Base-by-base conservation (phyloP, 768 basidiomycete genomes). In the Boletus edulis region DNA sequence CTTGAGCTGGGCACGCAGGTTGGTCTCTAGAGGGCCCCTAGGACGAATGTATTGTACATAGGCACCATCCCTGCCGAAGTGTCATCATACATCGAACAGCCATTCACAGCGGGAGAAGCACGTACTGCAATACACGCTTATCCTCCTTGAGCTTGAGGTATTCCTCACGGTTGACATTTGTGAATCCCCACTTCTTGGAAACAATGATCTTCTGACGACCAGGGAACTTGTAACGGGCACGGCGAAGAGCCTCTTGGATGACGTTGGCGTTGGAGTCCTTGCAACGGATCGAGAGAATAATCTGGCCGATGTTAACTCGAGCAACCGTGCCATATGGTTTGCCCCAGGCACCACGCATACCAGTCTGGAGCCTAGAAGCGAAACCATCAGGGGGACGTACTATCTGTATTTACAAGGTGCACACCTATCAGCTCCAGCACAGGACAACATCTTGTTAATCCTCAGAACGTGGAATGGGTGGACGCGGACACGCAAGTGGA, bases 401-500 rank as follows among this genome's bases (percentile, higher is more conserved):
- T n/a, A 5, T 14, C 22, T 2, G 13, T 4, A 27, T 18, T 10
- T 22, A 15, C 9, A 10, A n/a, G 7, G 8, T 57, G 17, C 54
- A 3, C 20, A 89, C 91, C 92, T 81, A 93, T 99, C 97, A 67
- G 97, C 95, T 65, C 97, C 96, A 65, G 97, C 97, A 73, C 97
- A 98, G 55, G 88, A 91, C 82, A 98, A 90, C 92, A 97, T 98
- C 87, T 99, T 98, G 90, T 98, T 97, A 86, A 97, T 97, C 60
- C 97, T 90, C 77, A 99, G 76, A 67, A 98, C 93, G 73, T 99
- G 97, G 92, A 89, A 97, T 41, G 96, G 97, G 79, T 99, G 96
- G 55, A 91, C 92, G 57, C 94, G 90, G 65, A 99, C 93, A 63
- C 96, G 85, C 74, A 98, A 73, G 73, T 99, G 96, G 94, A 99